phyloP scores from a whole-genome alignment of 108 stramenopile genomes.

The Conticribra weissflogii region DNA sequence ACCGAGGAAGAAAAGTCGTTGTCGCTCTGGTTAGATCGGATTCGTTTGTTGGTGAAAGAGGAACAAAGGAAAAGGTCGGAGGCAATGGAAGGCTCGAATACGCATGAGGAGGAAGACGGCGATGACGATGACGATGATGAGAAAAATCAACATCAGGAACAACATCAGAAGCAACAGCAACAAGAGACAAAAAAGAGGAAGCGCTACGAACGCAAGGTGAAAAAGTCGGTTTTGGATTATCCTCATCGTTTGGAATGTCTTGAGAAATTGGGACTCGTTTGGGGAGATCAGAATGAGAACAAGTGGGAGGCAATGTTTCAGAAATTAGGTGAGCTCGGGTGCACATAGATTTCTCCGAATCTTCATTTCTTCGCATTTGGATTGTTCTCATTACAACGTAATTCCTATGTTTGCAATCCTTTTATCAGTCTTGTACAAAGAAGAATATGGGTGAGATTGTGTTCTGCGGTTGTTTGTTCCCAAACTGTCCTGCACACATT shows the following conservation, averaged over 20 bases:
- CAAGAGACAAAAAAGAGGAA: neutral
- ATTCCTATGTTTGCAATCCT: neutral
- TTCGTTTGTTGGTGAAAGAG: conserved; percentile 7
- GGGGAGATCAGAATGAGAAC: conserved; percentile 13
- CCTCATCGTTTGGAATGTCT: conserved; percentile 40
- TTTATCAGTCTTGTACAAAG: conserved; percentile 39
- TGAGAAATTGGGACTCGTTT: conserved; percentile 13
- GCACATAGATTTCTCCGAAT: neutral
- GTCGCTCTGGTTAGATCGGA: conserved; percentile 31
- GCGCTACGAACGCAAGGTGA: conserved; percentile 1
- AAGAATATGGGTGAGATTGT: no score
- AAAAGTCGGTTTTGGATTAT: conserved; percentile 27
- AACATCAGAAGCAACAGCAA: conserved; percentile 2
- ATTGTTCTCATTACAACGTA: no score
- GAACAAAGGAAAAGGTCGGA: neutral
- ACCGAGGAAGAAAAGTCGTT: conserved; percentile 33
- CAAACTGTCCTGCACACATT: no score
- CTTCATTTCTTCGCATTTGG: neutral
- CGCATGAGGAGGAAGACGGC: conserved; percentile 16
- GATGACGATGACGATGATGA: neutral
- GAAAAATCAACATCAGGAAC: neutral
- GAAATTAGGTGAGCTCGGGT: conserved; percentile 29
- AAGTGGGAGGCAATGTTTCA: conserved; percentile 61
- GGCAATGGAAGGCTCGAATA: conserved; percentile 6
- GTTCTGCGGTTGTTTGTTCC: no score